These are phyloP conservation scores for Trametes pubescens DNA, from an alignment of 1,284 basidiomycete species.

Conservation along the genomic window DNA sequence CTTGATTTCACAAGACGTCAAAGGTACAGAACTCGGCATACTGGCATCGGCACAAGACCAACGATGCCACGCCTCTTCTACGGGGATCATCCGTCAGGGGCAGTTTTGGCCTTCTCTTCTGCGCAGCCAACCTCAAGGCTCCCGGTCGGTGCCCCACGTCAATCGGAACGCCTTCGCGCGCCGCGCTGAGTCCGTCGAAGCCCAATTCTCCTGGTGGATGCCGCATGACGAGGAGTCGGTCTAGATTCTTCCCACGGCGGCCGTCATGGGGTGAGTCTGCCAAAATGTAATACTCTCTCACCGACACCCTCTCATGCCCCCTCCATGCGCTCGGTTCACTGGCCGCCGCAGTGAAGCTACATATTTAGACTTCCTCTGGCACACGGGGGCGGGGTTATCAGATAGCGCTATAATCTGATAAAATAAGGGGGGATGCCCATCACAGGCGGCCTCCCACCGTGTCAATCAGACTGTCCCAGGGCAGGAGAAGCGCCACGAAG, in stretches of 20 bases:
- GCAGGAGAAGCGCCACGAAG: slow-evolving; percentile 8
- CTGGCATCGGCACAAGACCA: neutral
- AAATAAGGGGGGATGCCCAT: slow-evolving; percentile 1
- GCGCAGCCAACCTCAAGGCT: neutral
- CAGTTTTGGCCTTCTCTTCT: neutral
- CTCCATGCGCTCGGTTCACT: neutral
- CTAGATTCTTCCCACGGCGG: neutral
- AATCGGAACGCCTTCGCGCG: neutral
- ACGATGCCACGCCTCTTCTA: neutral
- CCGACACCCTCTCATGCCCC: neutral
- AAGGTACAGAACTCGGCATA: no score
- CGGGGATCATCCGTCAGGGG: neutral
- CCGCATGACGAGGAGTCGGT: neutral
- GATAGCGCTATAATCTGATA: slow-evolving; percentile 11
- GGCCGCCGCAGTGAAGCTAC: neutral
- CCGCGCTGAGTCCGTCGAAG: neutral
- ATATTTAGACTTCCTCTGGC: neutral
- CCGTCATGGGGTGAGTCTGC: neutral
- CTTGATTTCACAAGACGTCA: no score
- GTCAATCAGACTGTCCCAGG: slow-evolving; percentile 14
- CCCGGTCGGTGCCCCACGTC: neutral
- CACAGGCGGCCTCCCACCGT: slow-evolving; percentile 5
- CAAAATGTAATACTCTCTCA: neutral
- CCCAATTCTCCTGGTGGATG: neutral
- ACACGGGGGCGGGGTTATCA: neutral